phyloP scores from a whole-genome alignment of 2,329 filamentous ascomycete species.

The Cordyceps cateniannulata region DNA sequence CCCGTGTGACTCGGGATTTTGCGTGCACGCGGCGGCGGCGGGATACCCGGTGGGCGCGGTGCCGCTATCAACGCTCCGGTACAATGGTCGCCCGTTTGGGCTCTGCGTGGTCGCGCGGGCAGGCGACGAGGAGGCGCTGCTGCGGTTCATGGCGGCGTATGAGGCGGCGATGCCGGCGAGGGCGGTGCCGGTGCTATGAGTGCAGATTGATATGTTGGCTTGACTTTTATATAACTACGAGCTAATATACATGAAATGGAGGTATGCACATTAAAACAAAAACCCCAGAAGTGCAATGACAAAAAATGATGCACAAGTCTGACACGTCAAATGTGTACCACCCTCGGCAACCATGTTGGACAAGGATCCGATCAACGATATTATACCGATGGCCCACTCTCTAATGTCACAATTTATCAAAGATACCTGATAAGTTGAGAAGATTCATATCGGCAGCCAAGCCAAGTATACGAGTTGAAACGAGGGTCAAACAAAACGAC shows the following conservation, averaged over 20 bases:
- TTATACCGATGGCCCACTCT: not conserved
- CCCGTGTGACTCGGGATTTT: conserved; percentile 14
- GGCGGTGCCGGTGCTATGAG: conserved; percentile 10
- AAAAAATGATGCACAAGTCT: too few species aligned
- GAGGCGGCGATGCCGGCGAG: conserved; percentile 11
- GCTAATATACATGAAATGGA: not conserved
- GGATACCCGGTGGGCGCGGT: conserved; percentile 15
- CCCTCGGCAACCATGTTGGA: too few species aligned
- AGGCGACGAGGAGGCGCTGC: conserved; percentile 12
- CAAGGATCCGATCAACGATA: too few species aligned
- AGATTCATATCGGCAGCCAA: not conserved
- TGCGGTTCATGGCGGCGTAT: conserved; percentile 16
- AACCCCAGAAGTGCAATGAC: too few species aligned
- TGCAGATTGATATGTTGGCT: too few species aligned
- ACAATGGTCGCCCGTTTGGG: conserved; percentile 17
- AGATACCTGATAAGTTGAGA: not conserved
- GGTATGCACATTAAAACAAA: too few species aligned
- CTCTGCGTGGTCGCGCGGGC: conserved; percentile 13
- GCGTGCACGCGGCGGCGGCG: conserved; percentile 15
- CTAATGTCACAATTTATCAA: not conserved
- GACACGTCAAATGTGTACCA: too few species aligned
- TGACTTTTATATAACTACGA: not conserved
- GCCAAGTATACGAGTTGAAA: not conserved
- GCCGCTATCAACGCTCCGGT: conserved; percentile 12
- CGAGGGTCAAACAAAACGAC: not conserved